Conservation (phyloP, 305 asterid species). For the Fraxinus greggii region DNA sequence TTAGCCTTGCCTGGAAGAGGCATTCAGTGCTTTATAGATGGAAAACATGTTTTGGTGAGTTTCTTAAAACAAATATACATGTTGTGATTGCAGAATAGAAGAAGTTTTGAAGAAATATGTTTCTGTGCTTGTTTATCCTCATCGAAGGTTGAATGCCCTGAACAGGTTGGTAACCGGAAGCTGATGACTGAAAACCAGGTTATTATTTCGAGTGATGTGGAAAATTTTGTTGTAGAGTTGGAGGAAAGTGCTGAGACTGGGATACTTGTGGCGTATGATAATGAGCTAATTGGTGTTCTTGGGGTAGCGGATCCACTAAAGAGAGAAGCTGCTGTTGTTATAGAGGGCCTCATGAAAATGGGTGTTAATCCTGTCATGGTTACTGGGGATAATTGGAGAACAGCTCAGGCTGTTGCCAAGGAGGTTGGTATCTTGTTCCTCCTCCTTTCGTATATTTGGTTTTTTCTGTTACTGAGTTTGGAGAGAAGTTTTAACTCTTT, state of each 20-base stretch:
- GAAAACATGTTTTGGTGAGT: constrained; percentile 78
- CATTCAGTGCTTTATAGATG: constrained; percentile 69
- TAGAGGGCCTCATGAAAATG: constrained; percentile 90
- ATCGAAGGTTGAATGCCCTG: constrained; percentile 17
- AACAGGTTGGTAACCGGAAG: constrained; percentile 89
- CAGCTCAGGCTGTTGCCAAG: constrained; percentile 95
- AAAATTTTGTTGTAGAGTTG: constrained; percentile 72
- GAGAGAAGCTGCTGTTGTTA: constrained; percentile 93
- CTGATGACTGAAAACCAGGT: constrained; percentile 64
- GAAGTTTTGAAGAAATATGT: not conserved
- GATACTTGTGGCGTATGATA: constrained; percentile 65
- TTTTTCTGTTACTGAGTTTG: not conserved
- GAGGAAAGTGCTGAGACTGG: constrained; percentile 96
- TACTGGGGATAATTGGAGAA: constrained; percentile 98
- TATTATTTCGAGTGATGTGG: constrained; percentile 53
- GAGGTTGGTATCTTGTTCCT: constrained; percentile 55
- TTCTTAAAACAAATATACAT: not conserved
- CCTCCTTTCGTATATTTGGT: not conserved
- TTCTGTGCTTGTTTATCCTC: constrained; percentile 13
- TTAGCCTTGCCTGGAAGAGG: constrained; percentile 90
- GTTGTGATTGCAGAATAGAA: not conserved
- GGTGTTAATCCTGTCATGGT: constrained; percentile 92
- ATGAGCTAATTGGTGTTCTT: constrained; percentile 62
- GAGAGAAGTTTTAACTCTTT: not conserved
- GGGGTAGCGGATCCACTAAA: constrained; percentile 94